phyloP scores from a whole-genome alignment of 2,329 filamentous ascomycete genomes.

The Calonectria pseudoreteaudii region DNA sequence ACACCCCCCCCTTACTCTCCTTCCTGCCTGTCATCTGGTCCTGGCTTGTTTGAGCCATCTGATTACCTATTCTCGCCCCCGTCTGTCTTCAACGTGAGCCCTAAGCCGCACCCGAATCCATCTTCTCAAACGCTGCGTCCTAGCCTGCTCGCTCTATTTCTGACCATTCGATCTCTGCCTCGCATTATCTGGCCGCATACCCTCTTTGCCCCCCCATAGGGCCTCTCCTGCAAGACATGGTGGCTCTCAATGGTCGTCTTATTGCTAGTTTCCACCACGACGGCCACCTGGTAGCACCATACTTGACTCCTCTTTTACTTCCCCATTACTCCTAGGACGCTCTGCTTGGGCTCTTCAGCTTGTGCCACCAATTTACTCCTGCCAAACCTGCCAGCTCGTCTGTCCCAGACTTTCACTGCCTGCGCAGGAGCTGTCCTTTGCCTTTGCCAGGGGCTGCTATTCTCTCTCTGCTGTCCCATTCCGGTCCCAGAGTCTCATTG shows the following conservation, averaged over 20 bases:
- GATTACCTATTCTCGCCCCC: slow-evolving; percentile 27
- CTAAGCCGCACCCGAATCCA: slow-evolving; percentile 26
- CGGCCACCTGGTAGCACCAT: slow-evolving; percentile 22
- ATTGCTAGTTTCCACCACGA: slow-evolving; percentile 28
- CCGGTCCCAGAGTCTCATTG: slow-evolving; percentile 12
- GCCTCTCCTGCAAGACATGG: slow-evolving; percentile 31
- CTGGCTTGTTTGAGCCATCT: slow-evolving; percentile 18
- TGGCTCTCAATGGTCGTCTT: slow-evolving; percentile 24
- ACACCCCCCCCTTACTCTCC: slow-evolving; percentile 36
- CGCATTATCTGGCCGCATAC: slow-evolving; percentile 28
- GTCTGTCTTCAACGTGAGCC: slow-evolving; percentile 33
- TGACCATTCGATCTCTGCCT: slow-evolving; percentile 34
- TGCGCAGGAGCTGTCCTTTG: slow-evolving; percentile 25
- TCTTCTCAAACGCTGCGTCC: slow-evolving; percentile 27
- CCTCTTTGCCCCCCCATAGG: slow-evolving; percentile 32
- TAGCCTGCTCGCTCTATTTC: slow-evolving; percentile 34
- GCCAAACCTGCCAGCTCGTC: neutral
- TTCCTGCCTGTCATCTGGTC: slow-evolving; percentile 32
- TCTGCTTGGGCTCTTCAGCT: neutral
- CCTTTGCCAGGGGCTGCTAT: slow-evolving; percentile 19
- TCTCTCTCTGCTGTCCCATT: slow-evolving; percentile 1
- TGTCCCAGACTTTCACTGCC: slow-evolving; percentile 20
- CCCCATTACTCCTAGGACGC: neutral
- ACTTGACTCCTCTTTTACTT: slow-evolving; percentile 24
- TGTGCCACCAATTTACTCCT: slow-evolving; percentile 2